A percentile compares a stretch with the other conserved stretches of the same genome.
These are phyloP conservation scores for Casuarina cunninghamiana DNA, from an alignment of 306 rosid genomes.

Conservation along the genomic window DNA sequence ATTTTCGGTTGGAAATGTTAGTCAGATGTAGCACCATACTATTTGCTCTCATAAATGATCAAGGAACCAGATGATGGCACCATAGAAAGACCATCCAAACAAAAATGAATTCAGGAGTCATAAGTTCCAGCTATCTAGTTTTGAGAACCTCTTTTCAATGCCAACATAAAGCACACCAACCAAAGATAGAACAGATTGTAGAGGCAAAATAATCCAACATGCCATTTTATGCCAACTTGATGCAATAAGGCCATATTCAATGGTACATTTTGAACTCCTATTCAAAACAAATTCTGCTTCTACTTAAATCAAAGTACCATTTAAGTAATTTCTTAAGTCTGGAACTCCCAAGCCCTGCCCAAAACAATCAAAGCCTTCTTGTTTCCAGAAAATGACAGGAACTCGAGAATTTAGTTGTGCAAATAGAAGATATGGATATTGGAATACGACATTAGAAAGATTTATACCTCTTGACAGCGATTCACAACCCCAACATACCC, in stretches of 20 bases:
- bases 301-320: not conserved
- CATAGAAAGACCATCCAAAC: not conserved
- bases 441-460: not conserved
- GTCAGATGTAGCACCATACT: not conserved
- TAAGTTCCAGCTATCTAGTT: not conserved
- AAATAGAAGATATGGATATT: not conserved
- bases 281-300: not conserved
- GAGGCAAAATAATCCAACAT: not conserved
- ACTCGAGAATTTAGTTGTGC: not conserved
- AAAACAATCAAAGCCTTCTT: not conserved
- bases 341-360: not conserved
- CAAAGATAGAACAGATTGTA: not conserved
- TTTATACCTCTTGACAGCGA: conserved; percentile 93
- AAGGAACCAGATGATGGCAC: not conserved
- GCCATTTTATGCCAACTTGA: not conserved
- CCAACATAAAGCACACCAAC: not conserved
- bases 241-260: not conserved
- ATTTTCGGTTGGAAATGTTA: not conserved
- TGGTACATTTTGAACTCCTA: not conserved
- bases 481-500: conserved; percentile 97
- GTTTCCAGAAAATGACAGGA: not conserved
- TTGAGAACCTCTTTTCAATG: not conserved
- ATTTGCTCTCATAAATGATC: not conserved
- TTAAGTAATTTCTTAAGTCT: not conserved
- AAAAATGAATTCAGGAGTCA: not conserved